Evolutionary conservation across 768 basidiomycete genomes (phyloP).

Genomic region (Leucocoprinus birnbaumii): DNA sequence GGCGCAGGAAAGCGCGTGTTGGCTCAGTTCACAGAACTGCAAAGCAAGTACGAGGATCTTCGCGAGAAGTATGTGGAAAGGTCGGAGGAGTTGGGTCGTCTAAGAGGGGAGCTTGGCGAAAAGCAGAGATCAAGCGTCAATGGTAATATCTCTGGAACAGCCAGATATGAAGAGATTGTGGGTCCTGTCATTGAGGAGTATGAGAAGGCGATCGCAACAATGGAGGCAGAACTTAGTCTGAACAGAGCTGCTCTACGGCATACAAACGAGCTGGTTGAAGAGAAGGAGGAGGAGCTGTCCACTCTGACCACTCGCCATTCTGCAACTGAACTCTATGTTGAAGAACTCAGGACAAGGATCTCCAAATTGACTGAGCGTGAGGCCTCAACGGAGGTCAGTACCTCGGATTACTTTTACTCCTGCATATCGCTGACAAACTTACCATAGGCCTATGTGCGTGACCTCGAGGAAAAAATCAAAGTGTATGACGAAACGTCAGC

Average conservation of each 20-base stretch:
- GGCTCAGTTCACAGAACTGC: slow-evolving; percentile 79
- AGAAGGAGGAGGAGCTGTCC: slow-evolving; percentile 81
- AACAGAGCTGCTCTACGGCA: slow-evolving; percentile 85
- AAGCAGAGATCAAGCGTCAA: slow-evolving; percentile 57
- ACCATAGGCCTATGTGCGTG: slow-evolving; percentile 82
- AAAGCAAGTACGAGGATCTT: slow-evolving; percentile 81
- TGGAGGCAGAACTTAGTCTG: slow-evolving; percentile 89
- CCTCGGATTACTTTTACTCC: background rate
- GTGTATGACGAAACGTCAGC: slow-evolving; percentile 76
- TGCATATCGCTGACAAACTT: background rate
- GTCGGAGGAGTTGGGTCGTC: slow-evolving; percentile 81
- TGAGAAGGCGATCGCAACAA: slow-evolving; percentile 92
- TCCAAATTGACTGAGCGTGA: slow-evolving; percentile 87
- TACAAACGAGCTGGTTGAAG: slow-evolving; percentile 90
- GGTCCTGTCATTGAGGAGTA: slow-evolving; percentile 99
- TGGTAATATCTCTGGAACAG: slow-evolving; percentile 66
- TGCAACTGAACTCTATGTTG: slow-evolving; percentile 82
- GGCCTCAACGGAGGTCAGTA: slow-evolving; percentile 81
- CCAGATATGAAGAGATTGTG: slow-evolving; percentile 88
- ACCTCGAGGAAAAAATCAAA: slow-evolving; percentile 91
- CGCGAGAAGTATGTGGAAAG: slow-evolving; percentile 85
- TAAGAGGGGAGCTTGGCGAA: slow-evolving; percentile 77
- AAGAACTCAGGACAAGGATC: slow-evolving; percentile 78
- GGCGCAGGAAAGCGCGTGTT: slow-evolving; percentile 74
- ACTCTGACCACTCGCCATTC: slow-evolving; percentile 66